phyloP scores from a whole-genome alignment of 2,329 filamentous ascomycete species.

The Xylaria sp. region DNA sequence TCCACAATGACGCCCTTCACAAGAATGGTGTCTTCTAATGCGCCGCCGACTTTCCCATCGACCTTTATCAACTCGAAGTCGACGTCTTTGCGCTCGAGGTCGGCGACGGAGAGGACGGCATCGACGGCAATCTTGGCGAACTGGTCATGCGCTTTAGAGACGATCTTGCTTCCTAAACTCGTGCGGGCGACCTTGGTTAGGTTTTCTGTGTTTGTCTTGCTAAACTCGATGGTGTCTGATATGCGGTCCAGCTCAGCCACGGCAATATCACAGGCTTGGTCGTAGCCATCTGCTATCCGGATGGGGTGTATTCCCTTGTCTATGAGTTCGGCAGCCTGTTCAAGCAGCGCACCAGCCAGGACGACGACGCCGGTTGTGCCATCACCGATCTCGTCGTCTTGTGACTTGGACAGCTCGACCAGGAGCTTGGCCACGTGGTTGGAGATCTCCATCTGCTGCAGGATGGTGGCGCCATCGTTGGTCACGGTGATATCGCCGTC shows the following conservation, averaged over 20 bases:
- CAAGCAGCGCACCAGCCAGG: constrained; percentile 90
- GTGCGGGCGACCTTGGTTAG: constrained; percentile 95
- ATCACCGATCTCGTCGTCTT: constrained; percentile 98
- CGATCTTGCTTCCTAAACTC: constrained; percentile 97
- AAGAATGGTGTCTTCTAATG: constrained; percentile 91
- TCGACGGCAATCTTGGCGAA: constrained; percentile 98
- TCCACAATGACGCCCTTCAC: constrained; percentile 99
- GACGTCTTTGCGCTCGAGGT: constrained; percentile 95
- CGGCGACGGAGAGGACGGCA: constrained; percentile 94
- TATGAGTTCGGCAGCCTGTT: constrained; percentile 96
- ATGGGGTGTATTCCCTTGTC: constrained; percentile 99
- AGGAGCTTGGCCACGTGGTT: constrained; percentile 98
- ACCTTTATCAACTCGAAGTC: constrained; percentile 99
- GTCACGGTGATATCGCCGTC: constrained; percentile 99
- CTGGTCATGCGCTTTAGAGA: constrained; percentile 98
- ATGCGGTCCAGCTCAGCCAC: constrained; percentile 92
- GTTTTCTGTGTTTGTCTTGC: constrained; percentile 81
- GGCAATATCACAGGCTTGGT: constrained; percentile 96
- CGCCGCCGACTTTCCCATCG: constrained; percentile 95
- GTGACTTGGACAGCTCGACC: constrained; percentile 96
- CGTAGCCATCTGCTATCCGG: constrained; percentile 97
- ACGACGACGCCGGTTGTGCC: constrained; percentile 98
- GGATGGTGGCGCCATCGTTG: constrained; percentile 97
- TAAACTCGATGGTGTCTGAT: constrained; percentile 90
- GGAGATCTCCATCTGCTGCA: constrained; percentile 98